Conservation (phyloP, 345 rosid genomes). For the thale cress (Arabidopsis thaliana) region TAIR10.1 NC_003075.7:16569501-16570000, state of each 20-base stretch:
- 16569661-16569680: not conserved
- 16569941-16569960: constrained; percentile 20
- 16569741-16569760: constrained; percentile 1
- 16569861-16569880: not conserved
- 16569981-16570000: constrained; percentile 3
- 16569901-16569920: not conserved
- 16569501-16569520: too few relatives aligned
- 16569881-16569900: not conserved
- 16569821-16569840: not conserved
- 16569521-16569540: too few relatives aligned
- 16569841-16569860: not conserved
- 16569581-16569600: not conserved
- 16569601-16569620: not conserved
- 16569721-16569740: constrained; percentile 2
- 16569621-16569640: not conserved
- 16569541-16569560: not conserved
- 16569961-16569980: not conserved
- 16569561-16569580: not conserved
- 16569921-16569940: not conserved
- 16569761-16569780: constrained; percentile 17
- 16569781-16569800: constrained; percentile 13
- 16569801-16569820: not conserved
- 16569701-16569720: not conserved
- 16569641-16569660: constrained; percentile 6
- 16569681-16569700: constrained; percentile 17